These are phyloP conservation scores for Musa balbisiana DNA, from an alignment of 202 grass and related monocot genomes.

Conservation along the genomic window DNA sequence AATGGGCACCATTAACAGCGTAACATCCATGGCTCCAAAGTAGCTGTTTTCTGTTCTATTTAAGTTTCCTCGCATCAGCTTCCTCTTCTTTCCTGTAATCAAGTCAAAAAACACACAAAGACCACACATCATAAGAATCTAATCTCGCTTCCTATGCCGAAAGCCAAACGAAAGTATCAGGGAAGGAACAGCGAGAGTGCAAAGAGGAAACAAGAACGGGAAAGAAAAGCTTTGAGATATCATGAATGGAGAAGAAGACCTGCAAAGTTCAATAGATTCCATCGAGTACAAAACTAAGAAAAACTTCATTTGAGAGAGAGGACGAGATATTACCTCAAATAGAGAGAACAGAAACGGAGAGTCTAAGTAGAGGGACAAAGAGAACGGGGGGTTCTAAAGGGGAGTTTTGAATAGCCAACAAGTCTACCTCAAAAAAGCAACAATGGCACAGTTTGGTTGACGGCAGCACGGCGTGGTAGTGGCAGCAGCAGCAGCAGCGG, in stretches of 20 bases:
- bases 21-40: constrained; percentile 22
- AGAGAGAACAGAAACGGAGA: neutral
- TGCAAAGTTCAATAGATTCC: neutral
- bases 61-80: neutral
- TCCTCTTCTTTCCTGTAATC: neutral
- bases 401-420: neutral
- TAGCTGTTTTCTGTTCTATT: constrained; percentile 9
- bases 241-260: neutral
- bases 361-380: neutral
- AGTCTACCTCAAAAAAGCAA: neutral
- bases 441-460: neutral
- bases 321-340: neutral
- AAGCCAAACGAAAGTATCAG: neutral
- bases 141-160: neutral
- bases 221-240: neutral
- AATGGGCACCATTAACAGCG: constrained; percentile 31
- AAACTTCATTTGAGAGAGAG: neutral
- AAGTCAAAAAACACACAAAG: neutral
- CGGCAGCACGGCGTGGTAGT: neutral
- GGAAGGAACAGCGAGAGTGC: neutral
- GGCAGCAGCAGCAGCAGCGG: neutral
- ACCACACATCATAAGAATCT: neutral
- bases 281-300: no score
- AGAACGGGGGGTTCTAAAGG: neutral
- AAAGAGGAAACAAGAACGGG: no score